Evolutionary conservation across 1,284 basidiomycete species (phyloP), one percentile per base, ranked within the genome.

Genomic region (Papiliotrema nemorosa): DNA sequence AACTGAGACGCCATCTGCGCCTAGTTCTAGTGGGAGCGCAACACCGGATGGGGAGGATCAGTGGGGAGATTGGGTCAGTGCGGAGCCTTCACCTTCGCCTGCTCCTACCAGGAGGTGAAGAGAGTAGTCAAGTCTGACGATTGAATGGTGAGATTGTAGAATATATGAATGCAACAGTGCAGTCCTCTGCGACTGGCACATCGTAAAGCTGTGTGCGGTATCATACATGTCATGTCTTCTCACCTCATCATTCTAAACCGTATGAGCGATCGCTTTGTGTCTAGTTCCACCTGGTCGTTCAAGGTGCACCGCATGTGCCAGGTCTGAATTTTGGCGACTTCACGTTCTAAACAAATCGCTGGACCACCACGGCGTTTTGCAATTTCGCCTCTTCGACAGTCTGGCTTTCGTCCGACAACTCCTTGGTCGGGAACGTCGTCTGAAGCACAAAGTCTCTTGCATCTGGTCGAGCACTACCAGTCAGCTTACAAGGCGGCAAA

Each of bases 341-440:
- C n/a, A n/a, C n/a, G n/a, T n/a, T 31, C 36, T 54, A 72, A n/a
- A 51, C 59, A 53, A 60, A 90, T 51, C 87, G 78, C 76, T 94
- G 90, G 24, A 94, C 84, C 16, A 97, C 79, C 2, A 97, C 90
- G 49, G 86, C 87, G 59, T 91, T 91, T 27, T 80, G 78, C 52
- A 96, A 72, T 2, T 84, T 83, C 3, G 88, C 90, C 18, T 76
- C 78, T 64, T 87, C 79, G 55, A 96, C 82, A 3, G 89, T 90
- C 66, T 81, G 78, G 16, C 52, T 64, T 40, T 84, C 76, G 59
- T 92, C 82, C 5, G 83, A 83, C 10, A 96, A 77, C 12, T 80
- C 82, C 37, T 83, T 82, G 66, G 82, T 87, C 0, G 91, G 91
- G 80, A 94, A 94, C 10, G 89, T 89, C 6, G 79, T 80, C 47